phyloP scores from a whole-genome alignment of 2,329 filamentous ascomycete species.

The Fusarium drepaniforme region DNA sequence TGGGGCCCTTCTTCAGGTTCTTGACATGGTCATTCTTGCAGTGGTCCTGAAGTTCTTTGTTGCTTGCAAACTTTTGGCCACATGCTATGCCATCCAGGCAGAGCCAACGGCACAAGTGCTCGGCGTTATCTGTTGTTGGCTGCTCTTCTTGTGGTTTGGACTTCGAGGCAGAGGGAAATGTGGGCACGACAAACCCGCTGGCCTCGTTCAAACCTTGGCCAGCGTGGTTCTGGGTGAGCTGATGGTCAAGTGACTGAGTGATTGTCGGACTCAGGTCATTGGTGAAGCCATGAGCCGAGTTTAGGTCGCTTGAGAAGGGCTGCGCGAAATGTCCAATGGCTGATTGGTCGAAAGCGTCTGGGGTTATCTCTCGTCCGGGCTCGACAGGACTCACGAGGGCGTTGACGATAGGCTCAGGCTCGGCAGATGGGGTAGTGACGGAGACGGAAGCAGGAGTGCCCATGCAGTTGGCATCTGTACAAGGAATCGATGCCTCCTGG shows the following conservation, averaged over 20 bases:
- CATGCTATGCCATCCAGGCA: conserved; percentile 45
- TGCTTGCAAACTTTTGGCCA: conserved; percentile 53
- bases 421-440: conserved; percentile 46
- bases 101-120: conserved; percentile 52
- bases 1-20: conserved; percentile 55
- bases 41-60: conserved; percentile 67
- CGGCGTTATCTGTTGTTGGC: conserved; percentile 36
- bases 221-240: conserved; percentile 10
- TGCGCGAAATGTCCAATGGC: conserved; percentile 9
- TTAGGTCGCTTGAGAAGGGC: background rate
- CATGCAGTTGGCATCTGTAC: conserved; percentile 51
- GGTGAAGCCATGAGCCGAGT: conserved; percentile 6
- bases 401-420: conserved; percentile 37
- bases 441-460: conserved; percentile 44
- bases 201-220: conserved; percentile 7
- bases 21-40: conserved; percentile 64
- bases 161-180: conserved; percentile 21
- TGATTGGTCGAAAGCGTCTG: conserved; percentile 24
- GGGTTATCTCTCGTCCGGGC: conserved; percentile 10
- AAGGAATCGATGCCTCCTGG: conserved; percentile 48
- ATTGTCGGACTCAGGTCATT: background rate
- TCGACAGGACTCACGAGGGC: conserved; percentile 33
- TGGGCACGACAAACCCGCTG: conserved; percentile 6
- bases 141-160: conserved; percentile 24
- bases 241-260: conserved; percentile 13